These are phyloP conservation scores for Boletus insuetus DNA, from an alignment of 768 basidiomycete species.

Conservation along the genomic window DNA sequence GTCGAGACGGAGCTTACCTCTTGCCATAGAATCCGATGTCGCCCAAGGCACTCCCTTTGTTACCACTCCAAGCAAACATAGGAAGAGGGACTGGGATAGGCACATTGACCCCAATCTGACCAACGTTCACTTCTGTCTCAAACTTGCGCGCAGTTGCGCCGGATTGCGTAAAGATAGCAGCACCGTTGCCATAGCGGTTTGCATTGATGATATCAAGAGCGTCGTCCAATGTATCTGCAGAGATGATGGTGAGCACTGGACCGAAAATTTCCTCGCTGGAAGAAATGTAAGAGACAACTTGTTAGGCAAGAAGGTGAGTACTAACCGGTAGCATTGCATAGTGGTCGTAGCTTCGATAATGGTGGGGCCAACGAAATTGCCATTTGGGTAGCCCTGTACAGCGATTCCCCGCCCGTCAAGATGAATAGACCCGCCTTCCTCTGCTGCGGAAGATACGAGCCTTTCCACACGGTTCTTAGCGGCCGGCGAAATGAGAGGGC, in stretches of 20 bases:
- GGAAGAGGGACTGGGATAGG: conserved; percentile 90
- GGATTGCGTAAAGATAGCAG: conserved; percentile 94
- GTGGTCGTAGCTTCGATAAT: conserved; percentile 77
- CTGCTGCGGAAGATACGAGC: conserved; percentile 69
- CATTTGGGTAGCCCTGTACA: conserved; percentile 74
- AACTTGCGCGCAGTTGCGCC: conserved; percentile 95
- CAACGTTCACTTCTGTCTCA: conserved; percentile 82
- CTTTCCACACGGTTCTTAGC: conserved; percentile 76
- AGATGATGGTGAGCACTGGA: conserved; percentile 77
- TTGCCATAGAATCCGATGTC: conserved; percentile 92
- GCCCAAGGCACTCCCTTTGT: conserved; percentile 83
- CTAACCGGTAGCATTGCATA: conserved; percentile 85
- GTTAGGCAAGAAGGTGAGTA: conserved; percentile 21
- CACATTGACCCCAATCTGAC: conserved; percentile 92
- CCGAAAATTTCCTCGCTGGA: conserved; percentile 92
- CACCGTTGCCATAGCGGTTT: conserved; percentile 91
- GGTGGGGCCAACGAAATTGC: conserved; percentile 95
- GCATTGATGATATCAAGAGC: conserved; percentile 86
- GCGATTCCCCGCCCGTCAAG: conserved; percentile 78
- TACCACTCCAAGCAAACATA: conserved; percentile 97
- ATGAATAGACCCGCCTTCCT: conserved; percentile 81
- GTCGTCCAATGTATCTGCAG: conserved; percentile 83
- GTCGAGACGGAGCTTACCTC: conserved; percentile 42
- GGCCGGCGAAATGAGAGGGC: conserved; percentile 77
- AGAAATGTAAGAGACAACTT: not conserved